Evolutionary conservation across 495 filamentous ascomycete species (phyloP), one percentile per base, ranked within the genome.

Genomic region (Tuber indicum): DNA sequence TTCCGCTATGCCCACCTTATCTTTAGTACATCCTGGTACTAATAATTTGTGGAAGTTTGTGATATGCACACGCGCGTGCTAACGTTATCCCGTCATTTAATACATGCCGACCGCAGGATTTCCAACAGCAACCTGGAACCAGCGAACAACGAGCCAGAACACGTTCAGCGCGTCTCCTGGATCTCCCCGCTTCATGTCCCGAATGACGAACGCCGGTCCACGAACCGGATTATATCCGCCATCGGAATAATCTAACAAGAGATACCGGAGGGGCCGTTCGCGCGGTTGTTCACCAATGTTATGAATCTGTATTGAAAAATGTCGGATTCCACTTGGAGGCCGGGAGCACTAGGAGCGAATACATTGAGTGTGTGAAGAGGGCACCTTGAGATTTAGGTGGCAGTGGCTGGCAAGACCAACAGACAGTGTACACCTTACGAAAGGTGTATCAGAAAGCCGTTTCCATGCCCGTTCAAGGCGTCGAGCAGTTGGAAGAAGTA

Each of bases 181-280:
- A 89, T 88, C 73, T 92, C 89, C 69, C 89, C 98, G 69, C 84
- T 92, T 76, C 85, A 87, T 36, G 90, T 93, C 21, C 92, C 91
- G n/a, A 91, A 94, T 84, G 90, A 98, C 44, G 88, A 91, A 72
- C 89, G 98, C 9, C 98, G 94, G 95, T 92, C 90, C 26, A 88
- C 91, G n/a, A 98, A 99, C 84, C 98, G 49, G 92, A 97, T 84
- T 98, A 98, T 84, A 90, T 98, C 77, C 94, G 96, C 73, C 93
- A 96, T 32, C 88, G 91, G 73, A 94, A 98, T 82, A 92, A 96
- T 77, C 86, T 98, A 62, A 90, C 88, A 6, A 95, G 90, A 76
- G 96, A 98, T 82, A 86, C 89, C n/a, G 87, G 88, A 49, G 93
- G 92, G 47, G 86, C 89, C 71, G 91, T 93, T 49, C 91, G 95